Evolutionary conservation across 1,139 yeast species (phyloP), one percentile per base, ranked within the genome.

Genomic region (Pichia sp.): DNA sequence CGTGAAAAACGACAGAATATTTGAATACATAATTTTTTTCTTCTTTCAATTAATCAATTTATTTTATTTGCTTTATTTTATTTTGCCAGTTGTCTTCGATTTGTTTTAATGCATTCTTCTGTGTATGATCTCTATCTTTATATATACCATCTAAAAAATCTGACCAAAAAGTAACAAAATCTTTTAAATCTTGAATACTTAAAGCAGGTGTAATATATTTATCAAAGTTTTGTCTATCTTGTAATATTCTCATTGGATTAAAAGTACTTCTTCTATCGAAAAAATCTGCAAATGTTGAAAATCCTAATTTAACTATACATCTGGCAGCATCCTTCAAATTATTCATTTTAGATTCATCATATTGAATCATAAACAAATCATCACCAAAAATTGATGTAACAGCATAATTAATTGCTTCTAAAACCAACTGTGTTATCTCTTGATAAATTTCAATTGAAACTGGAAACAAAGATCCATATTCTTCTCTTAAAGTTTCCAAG

Each of bases 351-450:
- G 63, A 52, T 20, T 65, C 63, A 26, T 71, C 63, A 55, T 79
- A 82, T 1, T 70, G 78, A 28, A 74, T 59, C 27, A 80, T 58
- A 5, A 69, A 74, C 26, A 78, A 51, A 40, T 79, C 85, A 1
- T 77, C 82, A 0, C 77, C 87, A 55, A 75, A 85, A 32, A 69
- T 78, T 4, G 65, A 58, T n/a, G 56, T 62, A 77, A 85, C 72
- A 30, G 77, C 73, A 44, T 63, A 64, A 47, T 77, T 79, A 2
- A 81, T 65, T 1, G 78, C 75, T 2, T 76, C 72, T 11, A 68
- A 53, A 1, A 71, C 64, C 1, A 78, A 49, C 3, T 58, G 57
- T 42, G 67, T 69, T 0, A 78, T 64, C 55, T 82, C 84, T 0
- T 51, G 45, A 49, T 61, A 69, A 0, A 71, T 51, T 8, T 42